These are phyloP conservation scores for Thielaviopsis musarum DNA, from an alignment of 2,329 filamentous ascomycete genomes.

Conservation along the genomic window DNA sequence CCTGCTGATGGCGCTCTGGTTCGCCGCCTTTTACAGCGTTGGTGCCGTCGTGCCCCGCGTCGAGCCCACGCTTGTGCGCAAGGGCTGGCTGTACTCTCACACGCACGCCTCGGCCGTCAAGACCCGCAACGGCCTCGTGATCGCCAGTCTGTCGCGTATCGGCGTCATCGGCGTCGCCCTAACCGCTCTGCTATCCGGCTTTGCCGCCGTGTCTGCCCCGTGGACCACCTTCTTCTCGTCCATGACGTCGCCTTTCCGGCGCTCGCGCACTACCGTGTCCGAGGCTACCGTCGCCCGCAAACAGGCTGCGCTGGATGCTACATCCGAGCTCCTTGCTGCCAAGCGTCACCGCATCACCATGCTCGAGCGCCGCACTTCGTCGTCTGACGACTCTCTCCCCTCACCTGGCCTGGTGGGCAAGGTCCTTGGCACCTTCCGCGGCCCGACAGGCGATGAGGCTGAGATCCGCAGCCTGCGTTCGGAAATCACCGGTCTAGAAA, in stretches of 20 bases:
- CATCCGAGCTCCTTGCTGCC: constrained; percentile 58
- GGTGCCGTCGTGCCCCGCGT: constrained; percentile 42
- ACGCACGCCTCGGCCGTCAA: constrained; percentile 12
- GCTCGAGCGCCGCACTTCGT: constrained; percentile 40
- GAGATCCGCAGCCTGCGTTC: constrained; percentile 49
- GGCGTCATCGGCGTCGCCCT: constrained; percentile 73
- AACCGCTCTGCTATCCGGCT: constrained; percentile 79
- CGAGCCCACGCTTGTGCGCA: constrained; percentile 13
- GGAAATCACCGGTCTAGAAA: constrained; percentile 63
- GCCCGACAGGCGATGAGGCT: constrained; percentile 39
- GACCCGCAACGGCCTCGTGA: constrained; percentile 21
- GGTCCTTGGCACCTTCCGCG: constrained; percentile 54
- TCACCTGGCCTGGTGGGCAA: constrained; percentile 49
- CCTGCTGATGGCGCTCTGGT: constrained; percentile 48
- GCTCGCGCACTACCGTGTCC: constrained; percentile 38
- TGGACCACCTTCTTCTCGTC: constrained; percentile 58
- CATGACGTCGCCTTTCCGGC: constrained; percentile 31
- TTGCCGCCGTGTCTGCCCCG: constrained; percentile 71
- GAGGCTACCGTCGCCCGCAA: constrained; percentile 63
- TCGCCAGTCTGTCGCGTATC: constrained; percentile 48
- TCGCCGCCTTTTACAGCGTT: constrained; percentile 61
- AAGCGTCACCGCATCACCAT: constrained; percentile 58
- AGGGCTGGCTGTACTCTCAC: constrained; percentile 7
- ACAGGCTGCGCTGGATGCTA: constrained; percentile 60
- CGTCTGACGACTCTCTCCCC: constrained; percentile 10